Percentiles rank a stretch among this genome's conserved stretches.
Evolutionary conservation across 2,329 filamentous ascomycete genomes (phyloP).

Genomic region (Trichoderma sp.): DNA sequence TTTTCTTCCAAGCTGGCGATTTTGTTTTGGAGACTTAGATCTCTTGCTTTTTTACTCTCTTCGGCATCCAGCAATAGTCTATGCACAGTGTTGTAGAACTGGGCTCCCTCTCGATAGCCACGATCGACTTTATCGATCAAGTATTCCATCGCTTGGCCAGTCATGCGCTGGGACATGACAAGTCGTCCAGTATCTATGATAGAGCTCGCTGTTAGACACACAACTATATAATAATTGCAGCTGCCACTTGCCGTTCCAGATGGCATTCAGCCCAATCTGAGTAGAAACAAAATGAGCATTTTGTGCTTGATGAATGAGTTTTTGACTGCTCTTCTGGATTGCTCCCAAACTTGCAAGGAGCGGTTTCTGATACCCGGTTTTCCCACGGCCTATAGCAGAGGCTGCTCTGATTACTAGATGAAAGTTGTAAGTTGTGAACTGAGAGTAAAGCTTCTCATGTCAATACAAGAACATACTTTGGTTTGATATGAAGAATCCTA

Average conservation of each 20-base stretch:
- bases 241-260: not conserved
- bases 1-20: slow-evolving; percentile 1
- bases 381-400: not conserved
- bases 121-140: slow-evolving; percentile 11
- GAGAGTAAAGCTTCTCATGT: not conserved
- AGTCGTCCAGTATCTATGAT: not conserved
- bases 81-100: not conserved
- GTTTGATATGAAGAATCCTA: slow-evolving; percentile 16
- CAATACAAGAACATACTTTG: not conserved
- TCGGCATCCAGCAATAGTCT: slow-evolving; percentile 9
- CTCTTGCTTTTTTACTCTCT: slow-evolving; percentile 11
- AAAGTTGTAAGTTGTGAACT: not conserved
- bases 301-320: slow-evolving; percentile 18
- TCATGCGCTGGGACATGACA: not conserved
- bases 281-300: slow-evolving; percentile 9
- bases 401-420: not conserved
- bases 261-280: not conserved
- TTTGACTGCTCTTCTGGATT: slow-evolving; percentile 5
- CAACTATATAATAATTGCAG: not conserved
- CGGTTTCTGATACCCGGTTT: slow-evolving; percentile 7
- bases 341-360: not conserved
- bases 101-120: not conserved
- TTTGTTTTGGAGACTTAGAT: not conserved
- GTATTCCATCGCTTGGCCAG: not conserved
- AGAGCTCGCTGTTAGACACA: not conserved